Percentiles rank a stretch among this genome's conserved stretches.
These are phyloP conservation scores for Grigorovia jiainica DNA, from an alignment of 805 yeast genomes.

Conservation along the genomic window DNA sequence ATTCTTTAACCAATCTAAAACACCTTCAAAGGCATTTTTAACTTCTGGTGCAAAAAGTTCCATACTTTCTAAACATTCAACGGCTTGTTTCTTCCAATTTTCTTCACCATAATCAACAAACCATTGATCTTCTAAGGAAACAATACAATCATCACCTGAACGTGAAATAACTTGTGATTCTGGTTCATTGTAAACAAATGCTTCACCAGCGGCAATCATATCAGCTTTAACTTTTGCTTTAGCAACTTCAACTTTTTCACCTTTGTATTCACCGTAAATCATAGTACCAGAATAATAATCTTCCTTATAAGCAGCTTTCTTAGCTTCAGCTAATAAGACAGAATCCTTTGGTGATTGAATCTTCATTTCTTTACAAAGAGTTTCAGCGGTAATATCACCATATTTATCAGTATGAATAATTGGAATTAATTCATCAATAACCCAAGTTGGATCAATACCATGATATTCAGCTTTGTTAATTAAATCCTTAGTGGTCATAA, in stretches of 20 bases:
- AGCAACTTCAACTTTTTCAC: conserved; percentile 85
- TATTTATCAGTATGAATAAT: conserved; percentile 73
- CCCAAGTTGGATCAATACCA: conserved; percentile 81
- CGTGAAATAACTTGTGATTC: conserved; percentile 84
- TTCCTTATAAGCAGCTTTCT: conserved; percentile 92
- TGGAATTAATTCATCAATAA: conserved; percentile 50
- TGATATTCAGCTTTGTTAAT: conserved; percentile 86
- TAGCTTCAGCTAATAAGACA: conserved; percentile 79
- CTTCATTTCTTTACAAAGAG: conserved; percentile 73
- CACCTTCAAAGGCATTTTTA: conserved; percentile 86
- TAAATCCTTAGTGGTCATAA: conserved; percentile 73
- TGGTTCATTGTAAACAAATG: conserved; percentile 90
- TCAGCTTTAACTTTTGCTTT: conserved; percentile 81
- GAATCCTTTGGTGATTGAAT: conserved; percentile 92
- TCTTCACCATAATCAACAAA: conserved; percentile 95
- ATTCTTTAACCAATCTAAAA: conserved; percentile 89
- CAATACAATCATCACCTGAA: conserved; percentile 94
- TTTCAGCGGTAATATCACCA: conserved; percentile 84
- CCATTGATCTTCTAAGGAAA: conserved; percentile 98
- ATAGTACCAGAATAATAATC: conserved; percentile 87
- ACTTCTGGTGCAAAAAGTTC: conserved; percentile 76
- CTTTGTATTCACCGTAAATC: conserved; percentile 72
- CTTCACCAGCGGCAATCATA: conserved; percentile 64
- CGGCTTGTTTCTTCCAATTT: conserved; percentile 72
- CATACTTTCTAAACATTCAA: conserved; percentile 69